Evolutionary conservation across 257 asterid genomes (phyloP).

Genomic region (Solanum bulbocastanum): DNA sequence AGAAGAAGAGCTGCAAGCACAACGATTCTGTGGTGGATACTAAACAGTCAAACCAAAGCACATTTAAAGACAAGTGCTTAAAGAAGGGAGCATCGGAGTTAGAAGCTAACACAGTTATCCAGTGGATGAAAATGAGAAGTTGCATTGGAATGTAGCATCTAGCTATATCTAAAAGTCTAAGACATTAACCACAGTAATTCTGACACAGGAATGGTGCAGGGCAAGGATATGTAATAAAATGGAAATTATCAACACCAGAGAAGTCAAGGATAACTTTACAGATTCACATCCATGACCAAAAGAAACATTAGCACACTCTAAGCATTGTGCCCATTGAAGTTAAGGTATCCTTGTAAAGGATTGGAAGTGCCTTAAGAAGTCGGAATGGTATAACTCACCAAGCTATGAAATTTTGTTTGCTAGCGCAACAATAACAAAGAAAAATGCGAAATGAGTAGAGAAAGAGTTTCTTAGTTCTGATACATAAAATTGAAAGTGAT

Average conservation of each 20-base stretch:
- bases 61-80: background rate
- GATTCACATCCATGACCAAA: background rate
- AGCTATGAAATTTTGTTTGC: background rate
- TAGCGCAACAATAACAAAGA: background rate
- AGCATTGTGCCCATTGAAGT: background rate
- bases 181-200: background rate
- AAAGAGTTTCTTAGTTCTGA: background rate
- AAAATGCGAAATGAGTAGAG: background rate
- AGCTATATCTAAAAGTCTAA: background rate
- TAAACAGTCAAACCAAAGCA: background rate
- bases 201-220: background rate
- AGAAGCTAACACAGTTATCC: background rate
- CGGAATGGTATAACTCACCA: background rate
- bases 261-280: background rate
- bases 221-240: background rate
- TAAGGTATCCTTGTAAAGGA: background rate
- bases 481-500: background rate
- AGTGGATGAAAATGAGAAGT: background rate
- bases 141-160: background rate
- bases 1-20: background rate
- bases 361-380: background rate
- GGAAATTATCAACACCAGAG: background rate
- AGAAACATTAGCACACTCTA: background rate
- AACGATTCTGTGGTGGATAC: background rate
- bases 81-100: background rate